Conservation (phyloP, 768 basidiomycete species). For the Tulasnella sp. region DNA sequence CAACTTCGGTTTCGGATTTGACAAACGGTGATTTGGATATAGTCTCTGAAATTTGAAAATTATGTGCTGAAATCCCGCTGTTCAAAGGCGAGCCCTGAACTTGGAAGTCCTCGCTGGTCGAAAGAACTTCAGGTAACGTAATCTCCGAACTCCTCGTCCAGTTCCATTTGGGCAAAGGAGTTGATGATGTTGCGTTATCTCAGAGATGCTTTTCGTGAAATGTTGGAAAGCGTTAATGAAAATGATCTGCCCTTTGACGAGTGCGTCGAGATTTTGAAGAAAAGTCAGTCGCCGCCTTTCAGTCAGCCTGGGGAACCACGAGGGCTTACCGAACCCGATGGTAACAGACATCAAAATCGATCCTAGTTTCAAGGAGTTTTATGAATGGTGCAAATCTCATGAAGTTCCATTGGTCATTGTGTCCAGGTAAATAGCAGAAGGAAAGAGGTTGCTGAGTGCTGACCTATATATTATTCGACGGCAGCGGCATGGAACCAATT, state of each 20-base stretch:
- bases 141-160: too few species aligned
- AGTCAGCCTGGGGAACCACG: background rate
- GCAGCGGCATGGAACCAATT: slow-evolving; percentile 85
- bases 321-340: background rate
- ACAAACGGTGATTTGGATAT: slow-evolving; percentile 41
- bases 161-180: too few species aligned
- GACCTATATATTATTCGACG: background rate
- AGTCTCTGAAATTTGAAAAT: background rate
- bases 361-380: slow-evolving; percentile 81
- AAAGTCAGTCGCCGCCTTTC: slow-evolving; percentile 43
- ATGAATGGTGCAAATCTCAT: slow-evolving; percentile 68
- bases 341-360: slow-evolving; percentile 73
- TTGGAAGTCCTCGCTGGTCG: slow-evolving; percentile 58
- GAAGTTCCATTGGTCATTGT: slow-evolving; percentile 89
- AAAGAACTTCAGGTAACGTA: slow-evolving; percentile 58
- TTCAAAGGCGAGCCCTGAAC: slow-evolving; percentile 51
- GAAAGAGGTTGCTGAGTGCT: background rate
- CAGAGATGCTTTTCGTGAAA: slow-evolving; percentile 81
- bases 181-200: background rate
- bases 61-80: background rate
- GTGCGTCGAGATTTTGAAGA: slow-evolving; percentile 65
- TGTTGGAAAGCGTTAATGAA: slow-evolving; percentile 71
- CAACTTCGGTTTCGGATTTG: slow-evolving; percentile 75
- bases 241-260: slow-evolving; percentile 75
- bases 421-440: slow-evolving; percentile 52